Conservation (phyloP, 2,329 filamentous ascomycete genomes). For the Claviceps fusiformis region DNA sequence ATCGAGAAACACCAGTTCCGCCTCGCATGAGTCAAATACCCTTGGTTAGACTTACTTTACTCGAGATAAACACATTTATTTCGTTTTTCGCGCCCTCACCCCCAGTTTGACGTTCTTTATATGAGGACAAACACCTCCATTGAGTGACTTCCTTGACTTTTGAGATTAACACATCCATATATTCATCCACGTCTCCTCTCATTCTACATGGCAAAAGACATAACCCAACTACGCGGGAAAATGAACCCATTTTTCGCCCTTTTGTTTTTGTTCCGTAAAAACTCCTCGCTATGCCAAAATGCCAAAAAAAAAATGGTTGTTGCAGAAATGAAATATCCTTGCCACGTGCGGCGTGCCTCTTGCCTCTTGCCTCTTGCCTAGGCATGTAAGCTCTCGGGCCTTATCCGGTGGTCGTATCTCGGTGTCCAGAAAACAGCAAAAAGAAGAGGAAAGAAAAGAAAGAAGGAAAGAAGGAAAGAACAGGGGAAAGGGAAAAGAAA, state of each 20-base stretch:
- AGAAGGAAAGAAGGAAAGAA: not conserved
- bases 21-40: too few relatives aligned
- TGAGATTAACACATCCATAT: not conserved
- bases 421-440: not conserved
- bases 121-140: too few relatives aligned
- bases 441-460: conserved; percentile 2
- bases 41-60: too few relatives aligned
- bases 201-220: not conserved
- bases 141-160: too few relatives aligned
- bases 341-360: not conserved
- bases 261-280: not conserved
- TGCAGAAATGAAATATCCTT: not conserved
- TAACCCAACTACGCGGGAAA: not conserved
- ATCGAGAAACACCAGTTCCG: too few relatives aligned
- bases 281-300: conserved; percentile 2
- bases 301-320: too few relatives aligned
- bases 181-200: not conserved
- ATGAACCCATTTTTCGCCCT: not conserved
- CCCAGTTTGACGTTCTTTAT: too few relatives aligned
- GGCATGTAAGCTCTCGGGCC: too few relatives aligned
- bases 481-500: conserved; percentile 1
- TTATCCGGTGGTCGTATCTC: not conserved
- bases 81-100: too few relatives aligned
- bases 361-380: too few relatives aligned
- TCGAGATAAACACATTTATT: too few relatives aligned